Evolutionary conservation across 352 stramenopile genomes (phyloP), one percentile per base, ranked within the genome.

Genomic region (Pythium rishiriense): DNA sequence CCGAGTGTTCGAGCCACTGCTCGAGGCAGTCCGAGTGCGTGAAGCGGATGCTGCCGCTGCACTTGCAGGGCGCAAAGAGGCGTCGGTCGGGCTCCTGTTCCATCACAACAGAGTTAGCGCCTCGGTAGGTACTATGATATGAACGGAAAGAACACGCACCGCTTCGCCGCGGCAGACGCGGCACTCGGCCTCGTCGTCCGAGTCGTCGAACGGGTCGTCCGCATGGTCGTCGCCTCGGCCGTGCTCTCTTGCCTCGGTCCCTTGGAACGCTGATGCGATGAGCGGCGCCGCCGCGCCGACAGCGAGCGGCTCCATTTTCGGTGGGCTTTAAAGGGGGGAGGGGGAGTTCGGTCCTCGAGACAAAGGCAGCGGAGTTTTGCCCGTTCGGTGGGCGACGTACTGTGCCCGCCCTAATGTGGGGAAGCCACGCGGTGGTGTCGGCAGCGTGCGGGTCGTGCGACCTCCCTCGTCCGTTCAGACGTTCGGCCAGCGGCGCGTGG

Each of bases 1-100:
- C 81, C 37, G 88, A 98, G 55, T 98, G 91, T 62, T 88, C 82
- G 31, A 98, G 83, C 95, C 95, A 98, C 25, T 97, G 94, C 64
- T 94, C 88, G 48, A 98, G 78, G 54, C 95, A 98, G 66, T 98
- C 93, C 54, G 96, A 93, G 77, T 98, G 95, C 26, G 88, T 96
- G 68, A 96, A 90, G 35, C 92, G 91, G 65, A 98, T 98, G 45
- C 90, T 98, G 31, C 95, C 95, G 29, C 91, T 98, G 73, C 95
- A 98, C 76, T 97, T 97, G 70, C 95, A 98, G 15, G 87, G 87
- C 56, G 81, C 82, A 65, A 94, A 94, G 24, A 96, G 70, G 4
- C 82, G 87, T 4, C 85, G 80, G 10, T 75, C 85, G 0, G 76
- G 75, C 66, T 96, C 87, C 79, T 88, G 12, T 43, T 43, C 12